A percentile compares a stretch with the other conserved stretches of the same genome.
Conservation (phyloP, 805 yeast genomes). For the Wickerhamomyces subpelliculosus region DNA sequence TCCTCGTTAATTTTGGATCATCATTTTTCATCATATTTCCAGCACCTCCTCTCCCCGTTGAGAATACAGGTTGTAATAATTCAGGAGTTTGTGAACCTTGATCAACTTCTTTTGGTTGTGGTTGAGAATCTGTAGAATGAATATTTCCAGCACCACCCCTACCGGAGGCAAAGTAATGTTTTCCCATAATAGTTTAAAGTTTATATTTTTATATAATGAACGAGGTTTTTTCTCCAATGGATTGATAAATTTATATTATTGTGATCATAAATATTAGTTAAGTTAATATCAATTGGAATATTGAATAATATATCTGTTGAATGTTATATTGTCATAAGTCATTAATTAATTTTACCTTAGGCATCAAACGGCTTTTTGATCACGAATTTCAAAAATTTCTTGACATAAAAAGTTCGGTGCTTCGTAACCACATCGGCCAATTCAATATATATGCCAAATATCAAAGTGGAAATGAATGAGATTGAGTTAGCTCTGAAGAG, state of each 20-base stretch:
- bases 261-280: too few species aligned
- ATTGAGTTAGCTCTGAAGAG: too few species aligned
- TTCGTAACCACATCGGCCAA: background rate
- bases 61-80: conserved; percentile 45
- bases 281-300: too few species aligned
- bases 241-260: too few species aligned
- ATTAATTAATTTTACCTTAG: too few species aligned
- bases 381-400: background rate
- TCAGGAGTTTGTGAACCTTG: conserved; percentile 59
- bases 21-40: conserved; percentile 67
- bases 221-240: too few species aligned
- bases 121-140: conserved; percentile 32
- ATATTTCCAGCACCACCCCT: conserved; percentile 79
- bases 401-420: background rate
- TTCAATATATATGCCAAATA: too few species aligned
- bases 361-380: background rate
- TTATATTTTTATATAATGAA: too few species aligned
- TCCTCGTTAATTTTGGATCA: conserved; percentile 51
- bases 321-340: too few species aligned
- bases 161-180: conserved; percentile 55
- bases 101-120: conserved; percentile 49
- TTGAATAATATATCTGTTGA: too few species aligned
- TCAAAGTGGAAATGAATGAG: too few species aligned
- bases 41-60: conserved; percentile 76
- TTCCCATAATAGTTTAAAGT: conserved; percentile 4